Base-by-base conservation (phyloP, 2,329 filamentous ascomycete genomes). In the Plenodomus tracheiphilus region DNA sequence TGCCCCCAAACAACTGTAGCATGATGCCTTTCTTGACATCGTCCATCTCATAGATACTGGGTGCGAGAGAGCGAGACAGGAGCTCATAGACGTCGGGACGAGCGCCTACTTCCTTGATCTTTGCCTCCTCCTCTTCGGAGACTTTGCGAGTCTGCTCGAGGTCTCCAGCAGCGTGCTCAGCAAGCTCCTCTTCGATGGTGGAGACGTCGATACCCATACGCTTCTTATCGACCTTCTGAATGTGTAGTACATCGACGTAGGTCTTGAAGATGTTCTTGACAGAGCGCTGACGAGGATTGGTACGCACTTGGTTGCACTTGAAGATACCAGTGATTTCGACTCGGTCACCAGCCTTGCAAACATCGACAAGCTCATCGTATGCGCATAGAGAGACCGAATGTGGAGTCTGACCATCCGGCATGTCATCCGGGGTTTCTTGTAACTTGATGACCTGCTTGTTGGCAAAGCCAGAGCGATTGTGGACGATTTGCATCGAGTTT, bases 401-500 rank as follows among this genome's bases (percentile, higher is more conserved):
- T 13, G 94, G 94, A 17, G 94, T 99, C 75, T 99, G 94, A 16
- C 94, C 94, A 58, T 96, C 88, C 41, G 94, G 94, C 16, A 99
- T 88, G 32, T 85, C 90, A 72, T 99, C 94, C 0, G 94, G 94
- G 0, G 94, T 99, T 74, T 99, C 94, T 74, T 99, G 94, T 35
- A 99, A 80, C 73, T 99, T 99, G 76, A 99, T 96, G 51, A 99
- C 91, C 71, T 99, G 94, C 78, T 99, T 99, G 72, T 99, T 94
- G 46, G 92, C 88, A 66, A 99, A 99, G 8, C 84, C 83, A 61
- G 91, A 97, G 52, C 94, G 87, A 74, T 99, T 99, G 78, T 99
- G 94, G 17, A 97, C 83, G 60, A 99, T 95, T 68, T 97, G 90
- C 93, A 99, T 97, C 1, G 93, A 96, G 75, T 99, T 97, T 69